Base-by-base conservation (phyloP, 2,329 filamentous ascomycete species). In the Pseudopyricularia cyperi region DNA sequence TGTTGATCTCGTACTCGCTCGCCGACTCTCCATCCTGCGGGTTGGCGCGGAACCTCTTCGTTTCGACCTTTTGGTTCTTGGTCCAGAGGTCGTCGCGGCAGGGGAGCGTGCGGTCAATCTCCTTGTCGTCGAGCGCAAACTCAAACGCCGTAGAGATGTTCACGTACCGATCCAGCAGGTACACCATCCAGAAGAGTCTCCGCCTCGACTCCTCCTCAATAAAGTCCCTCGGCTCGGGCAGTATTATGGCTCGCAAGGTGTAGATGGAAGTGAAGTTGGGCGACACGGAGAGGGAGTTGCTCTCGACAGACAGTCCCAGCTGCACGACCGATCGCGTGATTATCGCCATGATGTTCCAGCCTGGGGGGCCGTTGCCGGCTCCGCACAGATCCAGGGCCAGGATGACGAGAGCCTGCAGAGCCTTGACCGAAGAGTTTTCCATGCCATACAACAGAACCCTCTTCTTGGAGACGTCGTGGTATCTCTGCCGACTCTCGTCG, bases 101-200 rank as follows among this genome's bases (percentile, higher is more conserved):
- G 2, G 90, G 90, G 7, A 96, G 70, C 49, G 81, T 87, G 24
- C 90, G 80, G 62, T 95, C 89, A 46, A 95, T 91, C 61, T 95
- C 89, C 62, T 85, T 87, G 61, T 95, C 89, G 58, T 91, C 84
- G 17, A 96, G 70, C 1, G 88, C 87, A 63, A 95, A 95, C 59
- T 95, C 89, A 59, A 95, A 95, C 0, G 90, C 89, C 0, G 90
- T 95, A 0, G 89, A 85, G 52, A 95, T 83, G 0, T 89, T 95
- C 1, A 89, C 89, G 62, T 95, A 95, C 49, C 90, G 78, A 63
- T 96, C 90, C 6, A 96, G 74, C 12, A 95, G 70, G 62, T 95
- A 96, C 11, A 95, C 83, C 82, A 94, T 91, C 90, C 90, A 96
- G 65, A 96, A 95, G 1, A 95, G 71, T 26, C 90, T 76, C 28